Evolutionary conservation across 192 early-diverging fungal species (phyloP).

Genomic region (Ambispora gerdemannii): DNA sequence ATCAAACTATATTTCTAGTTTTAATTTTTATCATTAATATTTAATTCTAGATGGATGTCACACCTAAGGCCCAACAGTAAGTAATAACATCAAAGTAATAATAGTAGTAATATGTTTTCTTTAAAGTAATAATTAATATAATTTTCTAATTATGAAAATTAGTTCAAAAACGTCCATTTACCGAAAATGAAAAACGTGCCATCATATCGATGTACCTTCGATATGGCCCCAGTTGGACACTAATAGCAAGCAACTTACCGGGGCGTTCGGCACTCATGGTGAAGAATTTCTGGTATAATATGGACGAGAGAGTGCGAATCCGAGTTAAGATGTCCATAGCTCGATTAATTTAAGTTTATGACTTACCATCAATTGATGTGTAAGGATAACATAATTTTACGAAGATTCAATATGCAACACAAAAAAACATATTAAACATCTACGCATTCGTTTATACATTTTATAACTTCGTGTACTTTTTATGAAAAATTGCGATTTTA

Average conservation of each 20-base stretch:
- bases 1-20: background rate
- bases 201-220: background rate
- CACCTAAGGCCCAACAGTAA: slow-evolving; percentile 6
- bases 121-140: background rate
- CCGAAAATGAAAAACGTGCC: background rate
- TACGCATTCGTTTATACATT: too few relatives aligned
- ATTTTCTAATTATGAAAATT: background rate
- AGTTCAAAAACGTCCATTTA: background rate
- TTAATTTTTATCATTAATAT: background rate
- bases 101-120: background rate
- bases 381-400: too few relatives aligned
- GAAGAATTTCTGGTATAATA: slow-evolving; percentile 6
- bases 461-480: too few relatives aligned
- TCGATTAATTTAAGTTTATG: background rate
- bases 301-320: background rate
- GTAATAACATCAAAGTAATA: background rate
- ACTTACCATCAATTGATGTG: too few relatives aligned
- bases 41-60: background rate
- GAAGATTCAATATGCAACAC: too few relatives aligned
- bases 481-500: too few relatives aligned
- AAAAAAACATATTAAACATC: too few relatives aligned
- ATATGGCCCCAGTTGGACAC: background rate
- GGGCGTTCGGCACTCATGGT: background rate
- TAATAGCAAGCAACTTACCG: background rate
- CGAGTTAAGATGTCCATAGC: background rate